Evolutionary conservation across 2,329 filamentous ascomycete species (phyloP), one percentile per base, ranked within the genome.

Genomic region (Dryadomyces quercivorus): DNA sequence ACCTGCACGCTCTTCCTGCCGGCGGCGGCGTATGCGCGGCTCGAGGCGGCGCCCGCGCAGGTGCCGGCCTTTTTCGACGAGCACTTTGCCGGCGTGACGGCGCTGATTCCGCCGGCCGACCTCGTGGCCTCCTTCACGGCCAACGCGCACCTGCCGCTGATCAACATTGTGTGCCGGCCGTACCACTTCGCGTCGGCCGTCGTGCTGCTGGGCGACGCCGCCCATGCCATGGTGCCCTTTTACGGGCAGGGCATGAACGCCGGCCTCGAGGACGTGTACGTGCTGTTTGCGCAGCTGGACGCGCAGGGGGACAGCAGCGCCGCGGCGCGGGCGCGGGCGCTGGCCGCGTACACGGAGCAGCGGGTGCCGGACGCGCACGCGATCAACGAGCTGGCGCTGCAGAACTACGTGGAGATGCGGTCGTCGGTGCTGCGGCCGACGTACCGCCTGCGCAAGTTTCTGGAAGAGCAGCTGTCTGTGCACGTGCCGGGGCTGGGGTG

Each of bases 231-330:
- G 84, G 90, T 98, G 0, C 93, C 93, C 0, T 98, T 98, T 69
- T 98, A 97, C 67, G 93, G 93, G 0, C 93, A 98, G 68, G 93
- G 93, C 42, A 94, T 98, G 84, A 98, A 98, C 64, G 87, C 93
- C 0, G 93, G 93, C 0, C 80, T 98, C 45, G 93, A 98, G 71
- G 92, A 96, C 63, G 90, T 98, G 13, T 83, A 86, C 8, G 83
- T 95, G 5, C 78, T 98, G 1, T 98, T 95, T 69, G 81, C 84
- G 0, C 76, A 86, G 46, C 75, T 97, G 1, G 91, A 96, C 69
- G 78, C 80, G 60, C 75, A 90, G 60, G 64, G 69, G 18, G 63
- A 66, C 26, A 63, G 63, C 4, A 71, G 80, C 1, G 68, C 85
- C 15, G 64, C 2, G 69, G 85, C 86, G 79, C 0, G 65, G 4